A percentile compares a stretch with the other conserved stretches of the same genome.
These are phyloP conservation scores for Parathielavia appendiculata DNA, from an alignment of 495 filamentous ascomycete genomes.

Conservation along the genomic window DNA sequence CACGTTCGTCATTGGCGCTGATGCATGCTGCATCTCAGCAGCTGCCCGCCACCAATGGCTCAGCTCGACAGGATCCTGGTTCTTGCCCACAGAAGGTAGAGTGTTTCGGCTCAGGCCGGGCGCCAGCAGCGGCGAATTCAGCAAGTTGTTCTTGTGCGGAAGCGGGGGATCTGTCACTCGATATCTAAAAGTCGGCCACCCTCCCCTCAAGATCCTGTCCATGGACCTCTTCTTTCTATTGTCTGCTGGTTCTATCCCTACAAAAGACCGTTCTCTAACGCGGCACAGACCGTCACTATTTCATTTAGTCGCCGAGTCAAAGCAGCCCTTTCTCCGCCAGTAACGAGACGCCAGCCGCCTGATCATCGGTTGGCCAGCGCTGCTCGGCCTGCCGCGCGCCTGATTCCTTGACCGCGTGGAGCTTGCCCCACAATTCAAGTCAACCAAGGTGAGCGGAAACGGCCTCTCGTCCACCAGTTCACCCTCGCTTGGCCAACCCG, in stretches of 20 bases:
- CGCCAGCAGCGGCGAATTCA: no score
- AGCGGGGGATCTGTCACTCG: background rate
- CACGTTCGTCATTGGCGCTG: background rate
- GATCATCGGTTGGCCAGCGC: slow-evolving; percentile 17
- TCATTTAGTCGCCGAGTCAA: slow-evolving; percentile 5
- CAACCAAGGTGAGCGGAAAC: slow-evolving; percentile 19
- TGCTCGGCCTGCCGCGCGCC: slow-evolving; percentile 29
- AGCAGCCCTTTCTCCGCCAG: slow-evolving; percentile 17
- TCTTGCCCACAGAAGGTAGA: background rate
- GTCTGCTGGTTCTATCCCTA: background rate
- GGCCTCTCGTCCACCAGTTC: slow-evolving; percentile 23
- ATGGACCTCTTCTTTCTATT: background rate
- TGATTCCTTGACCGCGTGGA: slow-evolving; percentile 11
- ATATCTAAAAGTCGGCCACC: background rate
- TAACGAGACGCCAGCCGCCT: slow-evolving; percentile 22
- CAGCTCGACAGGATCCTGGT: background rate
- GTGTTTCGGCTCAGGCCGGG: no score
- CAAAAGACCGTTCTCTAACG: background rate
- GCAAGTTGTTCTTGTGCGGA: background rate
- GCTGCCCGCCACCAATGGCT: background rate
- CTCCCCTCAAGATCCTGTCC: background rate
- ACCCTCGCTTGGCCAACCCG: slow-evolving; percentile 15
- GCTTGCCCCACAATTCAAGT: slow-evolving; percentile 16
- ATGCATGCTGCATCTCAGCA: slow-evolving; percentile 8
- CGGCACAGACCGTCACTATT: slow-evolving; percentile 1